Evolutionary conservation across 2,329 filamentous ascomycete genomes (phyloP).

Genomic region (Monosporascus sp.): DNA sequence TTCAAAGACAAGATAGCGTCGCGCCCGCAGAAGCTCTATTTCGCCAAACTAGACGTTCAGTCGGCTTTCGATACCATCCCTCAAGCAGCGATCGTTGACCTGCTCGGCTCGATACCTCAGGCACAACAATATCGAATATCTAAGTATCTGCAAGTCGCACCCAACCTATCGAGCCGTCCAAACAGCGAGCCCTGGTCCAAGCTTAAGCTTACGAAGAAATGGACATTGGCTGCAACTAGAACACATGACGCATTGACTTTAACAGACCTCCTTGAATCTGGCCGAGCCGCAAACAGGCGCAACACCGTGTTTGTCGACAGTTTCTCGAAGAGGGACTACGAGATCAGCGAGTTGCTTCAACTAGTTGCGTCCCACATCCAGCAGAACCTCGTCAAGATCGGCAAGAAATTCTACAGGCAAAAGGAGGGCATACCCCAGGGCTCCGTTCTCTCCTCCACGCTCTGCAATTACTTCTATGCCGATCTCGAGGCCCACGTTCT

Average conservation of each 20-base stretch:
- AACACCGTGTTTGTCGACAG: slow-evolving; percentile 76
- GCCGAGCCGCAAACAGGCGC: slow-evolving; percentile 40
- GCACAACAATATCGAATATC: slow-evolving; percentile 63
- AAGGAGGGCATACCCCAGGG: slow-evolving; percentile 89
- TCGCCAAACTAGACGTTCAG: slow-evolving; percentile 88
- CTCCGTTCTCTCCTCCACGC: slow-evolving; percentile 75
- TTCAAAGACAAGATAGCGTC: slow-evolving; percentile 56
- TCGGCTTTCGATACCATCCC: slow-evolving; percentile 95
- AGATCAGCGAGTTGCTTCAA: slow-evolving; percentile 56
- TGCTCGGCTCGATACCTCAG: slow-evolving; percentile 55
- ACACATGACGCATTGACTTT: slow-evolving; percentile 39
- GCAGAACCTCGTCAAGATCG: slow-evolving; percentile 80
- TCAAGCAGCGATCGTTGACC: slow-evolving; percentile 63
- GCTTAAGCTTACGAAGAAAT: slow-evolving; percentile 40
- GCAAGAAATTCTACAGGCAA: slow-evolving; percentile 83
- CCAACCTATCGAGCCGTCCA: slow-evolving; percentile 34
- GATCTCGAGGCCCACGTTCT: slow-evolving; percentile 71
- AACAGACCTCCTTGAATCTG: slow-evolving; percentile 36
- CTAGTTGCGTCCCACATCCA: slow-evolving; percentile 76
- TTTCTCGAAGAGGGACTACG: slow-evolving; percentile 51
- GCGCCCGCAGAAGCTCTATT: slow-evolving; percentile 55
- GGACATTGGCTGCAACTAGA: slow-evolving; percentile 47
- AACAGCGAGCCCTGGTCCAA: slow-evolving; percentile 25
- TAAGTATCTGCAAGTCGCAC: slow-evolving; percentile 65
- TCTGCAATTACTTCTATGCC: slow-evolving; percentile 96